Base-by-base conservation (phyloP, 352 stramenopile genomes). In the Elongisporangium undulatum region DNA sequence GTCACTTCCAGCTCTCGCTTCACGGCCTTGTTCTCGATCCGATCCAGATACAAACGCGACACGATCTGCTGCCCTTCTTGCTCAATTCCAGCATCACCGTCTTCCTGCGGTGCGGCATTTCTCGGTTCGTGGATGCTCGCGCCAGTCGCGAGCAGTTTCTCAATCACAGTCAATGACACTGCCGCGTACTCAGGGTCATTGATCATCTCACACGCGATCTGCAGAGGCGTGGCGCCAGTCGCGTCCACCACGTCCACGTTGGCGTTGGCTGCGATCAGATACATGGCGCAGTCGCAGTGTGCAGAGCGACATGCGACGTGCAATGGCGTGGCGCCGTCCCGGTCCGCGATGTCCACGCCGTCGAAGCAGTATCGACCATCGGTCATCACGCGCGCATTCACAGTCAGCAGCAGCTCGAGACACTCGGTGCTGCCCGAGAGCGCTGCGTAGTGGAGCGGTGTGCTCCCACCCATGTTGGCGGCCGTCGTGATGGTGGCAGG, bases 191-290 rank as follows among this genome's bases (percentile, higher is more conserved):
- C 53, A 4, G 64, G 59, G 2, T 86, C 67, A 16, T 91, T 87
- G 7, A 72, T 58, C 55, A 72, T 67, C 26, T 80, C 71, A 60
- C 75, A 89, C 1, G 74, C 72, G 51, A 87, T 69, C 12, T 73
- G 49, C 29, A 92, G 23, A 3, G 82, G 57, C 1, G 73, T 79
- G 15, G 50, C 58, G 13, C 71, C 74, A 3, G 38, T 58, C 0
- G 45, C 51, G 23, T 90, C 77, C 8, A 61, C 58, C 6, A 65
- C 8, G 8, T 83, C 61, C 15, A 85, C 49, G 15, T 84, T 56
- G 5, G 82, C 80, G 52, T 75, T 84, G 0, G 79, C 82, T 15
- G 79, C 80, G 22, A 92, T 64, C 22, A 92, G 62, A 55, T 89
- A 90, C 53, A 85, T 51, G 16, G 76, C 73, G 24, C 75, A 89